Conservation (phyloP, 805 yeast genomes). For the Metschnikowia peoriensis region DNA sequence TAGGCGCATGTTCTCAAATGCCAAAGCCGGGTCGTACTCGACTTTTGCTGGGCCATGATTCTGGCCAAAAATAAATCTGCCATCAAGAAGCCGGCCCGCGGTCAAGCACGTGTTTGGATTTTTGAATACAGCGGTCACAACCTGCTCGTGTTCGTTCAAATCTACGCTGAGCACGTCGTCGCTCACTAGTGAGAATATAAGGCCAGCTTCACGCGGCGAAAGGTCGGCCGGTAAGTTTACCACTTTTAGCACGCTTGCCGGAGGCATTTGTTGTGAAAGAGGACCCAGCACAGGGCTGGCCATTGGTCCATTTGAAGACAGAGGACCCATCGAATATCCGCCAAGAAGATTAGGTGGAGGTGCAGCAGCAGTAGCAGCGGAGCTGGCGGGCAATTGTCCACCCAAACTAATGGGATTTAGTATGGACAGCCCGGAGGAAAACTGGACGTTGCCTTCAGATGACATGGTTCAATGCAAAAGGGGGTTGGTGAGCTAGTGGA, state of each 20-base stretch:
- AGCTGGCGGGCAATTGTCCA: slow-evolving; percentile 1
- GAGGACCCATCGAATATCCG: slow-evolving; percentile 2
- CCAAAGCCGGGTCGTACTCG: slow-evolving; percentile 30
- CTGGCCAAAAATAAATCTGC: slow-evolving; percentile 38
- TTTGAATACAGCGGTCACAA: slow-evolving; percentile 36
- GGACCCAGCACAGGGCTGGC: slow-evolving; percentile 2
- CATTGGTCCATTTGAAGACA: slow-evolving; percentile 5
- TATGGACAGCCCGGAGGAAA: slow-evolving; percentile 9
- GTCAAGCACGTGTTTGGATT: slow-evolving; percentile 39
- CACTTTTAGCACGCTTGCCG: slow-evolving; percentile 23
- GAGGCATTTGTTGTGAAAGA: not conserved
- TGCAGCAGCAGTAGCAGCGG: not conserved
- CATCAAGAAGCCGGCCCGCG: slow-evolving; percentile 39
- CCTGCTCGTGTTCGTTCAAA: slow-evolving; percentile 21
- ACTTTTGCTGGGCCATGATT: slow-evolving; percentile 37
- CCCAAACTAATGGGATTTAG: slow-evolving; percentile 13
- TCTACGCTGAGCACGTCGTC: slow-evolving; percentile 56
- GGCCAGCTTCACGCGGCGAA: slow-evolving; percentile 61
- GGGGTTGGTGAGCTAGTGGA: not conserved
- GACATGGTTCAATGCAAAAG: slow-evolving; percentile 10
- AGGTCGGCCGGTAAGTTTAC: slow-evolving; percentile 64
- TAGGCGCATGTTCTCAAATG: slow-evolving; percentile 29
- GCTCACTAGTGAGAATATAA: slow-evolving; percentile 66
- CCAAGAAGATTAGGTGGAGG: slow-evolving; percentile 4
- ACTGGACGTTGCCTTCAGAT: slow-evolving; percentile 16